Evolutionary conservation across 768 basidiomycete species (phyloP), one percentile per base, ranked within the genome.

Genomic region (Tulasnella sp.): DNA sequence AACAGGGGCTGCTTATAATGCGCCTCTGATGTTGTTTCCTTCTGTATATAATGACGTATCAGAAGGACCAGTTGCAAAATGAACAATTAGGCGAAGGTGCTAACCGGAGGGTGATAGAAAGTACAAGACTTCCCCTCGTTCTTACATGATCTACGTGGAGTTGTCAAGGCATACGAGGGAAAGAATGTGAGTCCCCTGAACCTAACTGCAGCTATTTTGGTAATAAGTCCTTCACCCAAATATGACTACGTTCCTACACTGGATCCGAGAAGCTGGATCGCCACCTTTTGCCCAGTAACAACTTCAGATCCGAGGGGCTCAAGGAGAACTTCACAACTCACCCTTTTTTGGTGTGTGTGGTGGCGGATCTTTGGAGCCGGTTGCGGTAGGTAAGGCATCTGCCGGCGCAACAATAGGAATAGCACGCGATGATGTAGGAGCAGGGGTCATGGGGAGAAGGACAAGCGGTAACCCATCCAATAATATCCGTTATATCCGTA

Each of bases 231-330:
- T 73, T 47, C 64, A 93, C 91, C 93, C 92, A 69, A 93, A 87
- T 64, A 95, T 93, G 70, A 87, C 75, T 53, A 93, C 82, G 75
- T 96, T 95, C 68, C 88, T 83, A 73, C 92, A 96, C 67, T 92
- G 86, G 55, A 45, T 56, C 7, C 30, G 34, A 15, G 34, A 38
- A 38, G 34, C 34, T 38, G 34, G 7, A 38, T 38, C 34, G 34
- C 34, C 34, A 15, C 7, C 34, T 38, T 5, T 38, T 5, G 7
- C 34, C 5, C 34, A 38, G 7, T 7, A 15, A 38, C 15, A 15
- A 38, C 7, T 38, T 38, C 15, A 38, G 34, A 5, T 15, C 34
- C 34, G 5, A 15, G 34, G 5, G 34, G 34, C 5, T 5, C 7
- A 38, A 15, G 34, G 5, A 5, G 34, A 38, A 38, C 5, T 15